These are phyloP conservation scores for Aspergillus floridensis DNA, from an alignment of 2,329 filamentous ascomycete species.

Conservation along the genomic window DNA sequence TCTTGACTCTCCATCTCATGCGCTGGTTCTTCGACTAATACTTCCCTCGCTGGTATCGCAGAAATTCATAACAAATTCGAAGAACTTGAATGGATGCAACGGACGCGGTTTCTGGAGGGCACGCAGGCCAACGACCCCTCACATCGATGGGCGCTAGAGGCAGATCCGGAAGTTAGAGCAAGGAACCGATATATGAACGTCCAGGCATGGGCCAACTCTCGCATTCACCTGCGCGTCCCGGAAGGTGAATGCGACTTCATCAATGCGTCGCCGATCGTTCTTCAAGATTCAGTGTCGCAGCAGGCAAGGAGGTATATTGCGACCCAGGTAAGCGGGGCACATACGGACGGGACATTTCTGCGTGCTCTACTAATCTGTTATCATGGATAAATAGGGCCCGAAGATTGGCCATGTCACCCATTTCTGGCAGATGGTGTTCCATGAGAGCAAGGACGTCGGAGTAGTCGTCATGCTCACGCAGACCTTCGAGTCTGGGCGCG, in stretches of 20 bases:
- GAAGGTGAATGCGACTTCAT: slow-evolving; percentile 73
- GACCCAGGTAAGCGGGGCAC: slow-evolving; percentile 60
- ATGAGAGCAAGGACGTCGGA: slow-evolving; percentile 70
- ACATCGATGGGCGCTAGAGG: slow-evolving; percentile 59
- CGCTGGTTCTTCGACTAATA: slow-evolving; percentile 8
- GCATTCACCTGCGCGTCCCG: slow-evolving; percentile 76
- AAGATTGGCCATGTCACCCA: slow-evolving; percentile 72
- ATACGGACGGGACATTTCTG: background rate
- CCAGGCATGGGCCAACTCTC: slow-evolving; percentile 82
- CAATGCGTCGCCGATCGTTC: slow-evolving; percentile 71
- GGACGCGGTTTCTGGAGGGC: slow-evolving; percentile 52
- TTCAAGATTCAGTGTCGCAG: slow-evolving; percentile 52
- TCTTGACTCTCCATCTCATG: background rate
- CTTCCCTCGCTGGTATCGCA: slow-evolving; percentile 26
- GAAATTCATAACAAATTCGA: slow-evolving; percentile 61
- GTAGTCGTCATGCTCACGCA: slow-evolving; percentile 95
- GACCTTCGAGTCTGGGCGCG: slow-evolving; percentile 70
- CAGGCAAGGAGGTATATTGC: slow-evolving; percentile 70
- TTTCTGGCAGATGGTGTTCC: slow-evolving; percentile 93
- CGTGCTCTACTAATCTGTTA: background rate
- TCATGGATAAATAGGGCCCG: slow-evolving; percentile 59
- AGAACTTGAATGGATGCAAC: slow-evolving; percentile 61
- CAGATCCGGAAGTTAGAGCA: slow-evolving; percentile 53
- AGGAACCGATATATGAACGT: slow-evolving; percentile 90
- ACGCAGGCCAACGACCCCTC: slow-evolving; percentile 44